Percentiles rank a stretch among this genome's conserved stretches.
Evolutionary conservation across 202 grass and related monocot species (phyloP).

Genomic region (Panicum hallii): DNA sequence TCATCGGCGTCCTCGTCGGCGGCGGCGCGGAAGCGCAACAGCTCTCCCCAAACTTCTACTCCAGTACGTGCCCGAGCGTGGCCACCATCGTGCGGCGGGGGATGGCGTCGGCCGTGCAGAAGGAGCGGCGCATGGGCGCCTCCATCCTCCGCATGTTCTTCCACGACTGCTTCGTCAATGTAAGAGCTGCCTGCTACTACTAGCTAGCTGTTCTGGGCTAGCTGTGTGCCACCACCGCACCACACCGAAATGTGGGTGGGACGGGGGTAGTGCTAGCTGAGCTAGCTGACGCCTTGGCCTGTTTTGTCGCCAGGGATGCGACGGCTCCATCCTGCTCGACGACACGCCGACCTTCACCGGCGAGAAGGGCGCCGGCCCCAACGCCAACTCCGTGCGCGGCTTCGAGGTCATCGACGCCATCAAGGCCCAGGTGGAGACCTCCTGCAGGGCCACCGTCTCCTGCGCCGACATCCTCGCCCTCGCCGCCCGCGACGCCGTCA

Average conservation of each 20-base stretch:
- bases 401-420: constrained; percentile 91
- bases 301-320: constrained; percentile 65
- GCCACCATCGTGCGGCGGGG: constrained; percentile 53
- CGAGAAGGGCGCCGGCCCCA: constrained; percentile 75
- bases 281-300: background rate
- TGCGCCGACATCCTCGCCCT: constrained; percentile 88
- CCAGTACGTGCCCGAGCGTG: constrained; percentile 50
- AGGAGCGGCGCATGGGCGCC: constrained; percentile 67
- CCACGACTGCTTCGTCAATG: constrained; percentile 89
- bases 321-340: constrained; percentile 80
- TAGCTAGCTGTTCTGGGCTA: background rate
- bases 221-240: background rate
- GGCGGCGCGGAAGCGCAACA: constrained; percentile 36
- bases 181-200: background rate
- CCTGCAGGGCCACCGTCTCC: constrained; percentile 75
- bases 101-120: constrained; percentile 49
- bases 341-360: constrained; percentile 58
- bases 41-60: constrained; percentile 61
- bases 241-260: background rate
- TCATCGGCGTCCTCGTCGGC: background rate
- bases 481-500: constrained; percentile 72
- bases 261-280: background rate
- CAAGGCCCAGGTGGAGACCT: constrained; percentile 68
- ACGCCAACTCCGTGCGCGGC: constrained; percentile 69
- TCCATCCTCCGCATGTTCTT: constrained; percentile 79